Evolutionary conservation across 306 rosid genomes (phyloP), one percentile per base, ranked within the genome.

Genomic region (Medicago truncatula): DNA sequence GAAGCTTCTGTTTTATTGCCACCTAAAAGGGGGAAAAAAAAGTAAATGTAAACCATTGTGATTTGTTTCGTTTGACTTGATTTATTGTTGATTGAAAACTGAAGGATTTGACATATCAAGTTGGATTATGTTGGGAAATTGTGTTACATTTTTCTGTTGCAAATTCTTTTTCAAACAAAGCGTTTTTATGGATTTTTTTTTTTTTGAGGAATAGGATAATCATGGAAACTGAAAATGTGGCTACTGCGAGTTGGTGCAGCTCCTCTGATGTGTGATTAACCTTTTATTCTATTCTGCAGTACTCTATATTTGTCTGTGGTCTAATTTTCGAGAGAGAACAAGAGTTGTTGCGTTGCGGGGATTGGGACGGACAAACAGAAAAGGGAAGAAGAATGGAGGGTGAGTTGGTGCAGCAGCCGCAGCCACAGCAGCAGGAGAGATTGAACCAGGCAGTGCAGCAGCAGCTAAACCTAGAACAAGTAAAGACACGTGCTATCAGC

Each of bases 151-250:
- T 85, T 31, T 78, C 23, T 67, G 18, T 49, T 8, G 16, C 75
- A 47, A 52, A 56, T 74, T 6, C n/a, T 13, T 76, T 61, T 73
- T 56, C 34, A 58, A 12, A 56, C 15, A n/a, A 18, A 8, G 6
- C 2, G 4, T 18, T 34, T 17, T 11, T 17, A 28, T 18, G 49
- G 16, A 15, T 11, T 68, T 34, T 28, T 66, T 63, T 34, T 28
- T 66, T 63, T 71, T 11, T 61, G 36, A 86, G 87, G 91, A 83
- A 76, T 46, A 65, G 73, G 41, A 61, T 73, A 75, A 65, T 87
- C 63, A 87, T 93, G 97, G 93, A 96, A 85, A 88, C 96, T n/a
- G n/a, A n/a, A n/a, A n/a, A 92, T 67, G 84, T 89, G 97, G 96
- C 98, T 36, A 93, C 98, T 71, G 49, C 92, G 92, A 60, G 97